Conservation (phyloP, 2,329 filamentous ascomycete species). For the Niveomyces coronatus region DNA sequence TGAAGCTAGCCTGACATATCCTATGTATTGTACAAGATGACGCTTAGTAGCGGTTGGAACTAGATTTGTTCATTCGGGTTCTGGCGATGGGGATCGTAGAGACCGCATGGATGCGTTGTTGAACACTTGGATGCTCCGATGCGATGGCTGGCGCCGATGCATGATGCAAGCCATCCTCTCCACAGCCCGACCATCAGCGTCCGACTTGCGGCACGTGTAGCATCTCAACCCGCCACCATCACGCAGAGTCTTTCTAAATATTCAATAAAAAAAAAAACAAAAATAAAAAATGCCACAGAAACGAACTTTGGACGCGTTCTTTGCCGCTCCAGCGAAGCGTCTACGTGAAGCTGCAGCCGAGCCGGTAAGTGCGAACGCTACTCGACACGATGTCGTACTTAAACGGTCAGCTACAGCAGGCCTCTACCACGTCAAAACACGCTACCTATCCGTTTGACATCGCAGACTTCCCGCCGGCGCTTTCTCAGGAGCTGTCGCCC, state of each 20-base stretch:
- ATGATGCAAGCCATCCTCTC: too few species aligned
- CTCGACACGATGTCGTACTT: neutral
- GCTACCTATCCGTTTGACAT: conserved; percentile 42
- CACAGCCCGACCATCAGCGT: too few species aligned
- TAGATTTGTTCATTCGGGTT: too few species aligned
- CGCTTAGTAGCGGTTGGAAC: too few species aligned
- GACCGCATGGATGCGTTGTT: too few species aligned
- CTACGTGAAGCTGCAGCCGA: neutral
- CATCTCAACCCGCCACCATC: neutral
- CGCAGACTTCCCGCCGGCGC: conserved; percentile 26
- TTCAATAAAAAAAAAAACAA: neutral
- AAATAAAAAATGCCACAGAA: conserved; percentile 31
- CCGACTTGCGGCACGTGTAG: too few species aligned
- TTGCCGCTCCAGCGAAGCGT: conserved; percentile 39
- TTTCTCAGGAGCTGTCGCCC: conserved; percentile 30
- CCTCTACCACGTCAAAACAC: conserved; percentile 31
- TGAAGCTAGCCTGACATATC: too few species aligned
- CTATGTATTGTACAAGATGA: too few species aligned
- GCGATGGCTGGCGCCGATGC: too few species aligned
- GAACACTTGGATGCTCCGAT: too few species aligned
- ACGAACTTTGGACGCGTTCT: conserved; percentile 61
- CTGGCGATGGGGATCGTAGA: too few species aligned
- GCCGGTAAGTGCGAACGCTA: neutral
- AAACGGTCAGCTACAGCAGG: conserved; percentile 14
- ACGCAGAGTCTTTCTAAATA: too few species aligned